These are phyloP conservation scores for Dryas octopetala DNA, from an alignment of 306 rosid species.

Conservation along the genomic window DNA sequence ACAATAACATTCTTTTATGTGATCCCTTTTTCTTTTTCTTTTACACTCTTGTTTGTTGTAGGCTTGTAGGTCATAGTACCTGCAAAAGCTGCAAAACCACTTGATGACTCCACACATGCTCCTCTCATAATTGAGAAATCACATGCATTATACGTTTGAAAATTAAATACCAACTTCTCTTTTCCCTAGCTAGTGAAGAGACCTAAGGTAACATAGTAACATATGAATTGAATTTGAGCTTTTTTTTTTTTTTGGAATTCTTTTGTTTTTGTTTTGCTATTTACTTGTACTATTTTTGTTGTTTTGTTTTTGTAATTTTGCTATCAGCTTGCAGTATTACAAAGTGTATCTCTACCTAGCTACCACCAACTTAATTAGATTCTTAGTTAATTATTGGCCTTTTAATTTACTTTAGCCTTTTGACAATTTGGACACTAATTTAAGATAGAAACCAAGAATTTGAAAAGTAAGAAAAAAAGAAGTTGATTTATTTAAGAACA, in stretches of 20 bases:
- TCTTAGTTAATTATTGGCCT: not conserved
- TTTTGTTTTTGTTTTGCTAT: not conserved
- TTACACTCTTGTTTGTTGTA: constrained; percentile 13
- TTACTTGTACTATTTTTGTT: not conserved
- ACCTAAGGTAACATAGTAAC: too few relatives aligned
- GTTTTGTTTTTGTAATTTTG: not conserved
- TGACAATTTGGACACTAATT: not conserved
- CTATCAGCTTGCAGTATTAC: not conserved
- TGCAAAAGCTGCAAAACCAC: constrained; percentile 39
- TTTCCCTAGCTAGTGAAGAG: not conserved
- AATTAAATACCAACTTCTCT: not conserved
- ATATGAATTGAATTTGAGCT: too few relatives aligned
- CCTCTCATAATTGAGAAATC: constrained; percentile 42
- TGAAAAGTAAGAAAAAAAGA: not conserved
- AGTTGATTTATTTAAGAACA: too few relatives aligned
- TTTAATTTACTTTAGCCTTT: not conserved
- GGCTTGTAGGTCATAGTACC: not conserved
- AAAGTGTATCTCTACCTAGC: not conserved
- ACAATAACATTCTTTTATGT: not conserved
- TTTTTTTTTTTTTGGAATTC: too few relatives aligned
- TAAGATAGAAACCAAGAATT: not conserved
- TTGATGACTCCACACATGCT: constrained; percentile 32
- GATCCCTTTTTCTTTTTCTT: not conserved
- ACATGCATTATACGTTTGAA: constrained; percentile 32
- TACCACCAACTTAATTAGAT: not conserved